Base-by-base conservation (phyloP, 2,329 filamentous ascomycete species). In the Microascus cirrosus region DNA sequence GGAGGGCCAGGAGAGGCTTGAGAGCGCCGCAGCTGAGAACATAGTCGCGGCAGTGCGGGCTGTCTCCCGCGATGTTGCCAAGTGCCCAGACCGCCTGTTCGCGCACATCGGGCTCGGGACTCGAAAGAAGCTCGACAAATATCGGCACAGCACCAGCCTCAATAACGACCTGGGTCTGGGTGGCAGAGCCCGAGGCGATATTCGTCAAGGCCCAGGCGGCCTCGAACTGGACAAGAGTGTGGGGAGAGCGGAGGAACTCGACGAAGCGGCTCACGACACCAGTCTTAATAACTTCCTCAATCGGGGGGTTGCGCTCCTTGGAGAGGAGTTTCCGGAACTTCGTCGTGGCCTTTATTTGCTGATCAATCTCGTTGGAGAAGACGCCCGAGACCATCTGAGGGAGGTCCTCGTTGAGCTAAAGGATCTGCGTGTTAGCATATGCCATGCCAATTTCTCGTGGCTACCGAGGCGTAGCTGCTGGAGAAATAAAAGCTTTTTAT, bases 131-230 rank as follows among this genome's bases (percentile, higher is more conserved):
- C 78, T 99, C 93, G 63, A 97, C 93, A 67, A 99, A 99, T 72
- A 99, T 99, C 59, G 94, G 94, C 50, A 99, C 94, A 63, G 94
- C 94, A 65, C 94, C 94, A 62, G 94, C 93, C 76, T 97, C 93
- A 68, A 99, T 99, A 64, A 99, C 94, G 57, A 97, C 94, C 75
- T 99, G 94, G 62, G 94, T 99, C 78, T 99, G 94, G 66, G 90
- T 88, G 60, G 94, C 94, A 60, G 93, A 97, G 62, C 94, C 94
- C 55, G 93, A 97, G 61, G 94, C 94, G 74, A 99, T 99, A 80
- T 99, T 99, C 79, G 94, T 99, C 70, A 99, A 79, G 62, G 94
- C 94, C 94, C 94, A 99, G 51, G 94, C 94, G 68, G 94, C 94
- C 80, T 99, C 94, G 71, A 99, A 99, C 75, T 99, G 94, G 59